A percentile compares a stretch with the other conserved stretches of the same genome.
Conservation (phyloP, 805 yeast genomes). For the Candida arabinofermentans region DNA sequence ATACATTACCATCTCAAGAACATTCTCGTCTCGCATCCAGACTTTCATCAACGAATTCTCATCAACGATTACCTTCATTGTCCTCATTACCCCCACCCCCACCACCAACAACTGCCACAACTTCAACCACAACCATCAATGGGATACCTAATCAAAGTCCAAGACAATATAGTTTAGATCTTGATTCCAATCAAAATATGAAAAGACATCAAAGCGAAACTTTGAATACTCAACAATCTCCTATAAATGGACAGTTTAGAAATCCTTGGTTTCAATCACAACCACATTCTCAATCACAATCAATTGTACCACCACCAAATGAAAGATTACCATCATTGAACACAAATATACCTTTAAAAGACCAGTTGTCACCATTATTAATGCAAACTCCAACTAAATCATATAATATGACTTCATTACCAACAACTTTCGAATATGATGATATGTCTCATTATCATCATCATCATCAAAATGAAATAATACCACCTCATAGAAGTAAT, state of each 20-base stretch:
- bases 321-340: constrained; percentile 14
- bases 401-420: constrained; percentile 18
- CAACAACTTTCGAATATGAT: constrained; percentile 26
- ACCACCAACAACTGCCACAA: constrained; percentile 1
- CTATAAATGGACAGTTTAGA: constrained; percentile 12
- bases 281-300: constrained; percentile 2
- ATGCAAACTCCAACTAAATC: constrained; percentile 14
- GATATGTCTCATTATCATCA: constrained; percentile 4
- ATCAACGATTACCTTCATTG: constrained; percentile 6
- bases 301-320: constrained; percentile 2
- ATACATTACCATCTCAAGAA: too few species aligned
- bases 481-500: constrained; percentile 32
- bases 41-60: constrained; percentile 5
- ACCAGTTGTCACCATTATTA: constrained; percentile 12
- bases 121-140: constrained; percentile 5
- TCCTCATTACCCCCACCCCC: constrained; percentile 6
- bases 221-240: constrained; percentile 6
- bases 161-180: constrained; percentile 15
- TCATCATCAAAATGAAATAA: constrained; percentile 18
- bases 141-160: constrained; percentile 11
- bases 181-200: constrained; percentile 12
- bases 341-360: constrained; percentile 7
- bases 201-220: constrained; percentile 20
- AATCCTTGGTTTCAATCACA: constrained; percentile 19
- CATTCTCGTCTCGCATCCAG: too few species aligned